phyloP scores from a whole-genome alignment of 306 rosid genomes.

The Hippophae tibetana region DNA sequence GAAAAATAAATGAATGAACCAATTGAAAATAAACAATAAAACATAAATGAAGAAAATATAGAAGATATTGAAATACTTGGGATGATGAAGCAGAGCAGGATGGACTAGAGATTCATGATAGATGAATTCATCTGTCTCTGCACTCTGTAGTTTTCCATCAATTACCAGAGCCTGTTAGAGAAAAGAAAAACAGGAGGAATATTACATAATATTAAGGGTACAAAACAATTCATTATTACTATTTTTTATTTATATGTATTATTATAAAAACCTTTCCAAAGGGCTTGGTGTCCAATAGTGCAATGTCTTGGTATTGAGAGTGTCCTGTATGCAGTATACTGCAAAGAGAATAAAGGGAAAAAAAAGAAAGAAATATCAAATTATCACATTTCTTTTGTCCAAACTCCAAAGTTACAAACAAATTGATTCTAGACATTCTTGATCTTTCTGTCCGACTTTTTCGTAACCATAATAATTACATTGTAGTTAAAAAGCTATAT shows the following conservation, averaged over 20 bases:
- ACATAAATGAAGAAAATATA: background rate
- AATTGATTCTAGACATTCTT: no score
- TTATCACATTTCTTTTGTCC: background rate
- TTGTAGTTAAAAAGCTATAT: no score
- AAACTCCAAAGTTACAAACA: no score
- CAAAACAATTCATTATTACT: background rate
- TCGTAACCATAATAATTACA: no score
- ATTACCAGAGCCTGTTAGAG: conserved; percentile 64
- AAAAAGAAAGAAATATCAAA: background rate
- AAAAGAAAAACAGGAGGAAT: background rate
- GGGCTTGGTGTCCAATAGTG: conserved; percentile 90
- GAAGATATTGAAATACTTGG: conserved; percentile 35
- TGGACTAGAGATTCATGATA: conserved; percentile 98
- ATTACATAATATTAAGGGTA: background rate
- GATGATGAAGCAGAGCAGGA: conserved; percentile 82
- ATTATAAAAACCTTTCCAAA: conserved; percentile 64
- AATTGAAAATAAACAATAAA: background rate
- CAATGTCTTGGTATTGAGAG: conserved; percentile 88
- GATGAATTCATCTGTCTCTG: conserved; percentile 90
- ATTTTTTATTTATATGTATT: background rate
- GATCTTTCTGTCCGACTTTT: no score
- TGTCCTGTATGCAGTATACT: conserved; percentile 92
- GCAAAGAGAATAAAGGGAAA: conserved; percentile 14
- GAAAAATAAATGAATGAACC: background rate
- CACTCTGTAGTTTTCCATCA: conserved; percentile 98